Evolutionary conservation across 306 rosid genomes (phyloP).

Genomic region (Acmispon strigosus): DNA sequence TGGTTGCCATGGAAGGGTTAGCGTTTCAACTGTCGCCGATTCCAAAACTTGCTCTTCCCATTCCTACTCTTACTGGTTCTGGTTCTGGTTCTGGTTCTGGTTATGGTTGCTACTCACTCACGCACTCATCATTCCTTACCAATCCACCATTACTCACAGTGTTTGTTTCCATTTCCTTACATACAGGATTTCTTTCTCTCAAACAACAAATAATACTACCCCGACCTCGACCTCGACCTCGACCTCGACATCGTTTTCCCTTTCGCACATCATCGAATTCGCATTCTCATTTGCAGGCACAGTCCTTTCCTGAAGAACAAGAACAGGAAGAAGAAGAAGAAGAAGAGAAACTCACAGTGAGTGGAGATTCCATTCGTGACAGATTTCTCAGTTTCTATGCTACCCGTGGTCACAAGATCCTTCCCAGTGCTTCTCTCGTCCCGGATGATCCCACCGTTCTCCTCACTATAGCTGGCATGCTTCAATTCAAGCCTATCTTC

Average conservation of each 20-base stretch:
- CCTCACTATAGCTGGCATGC: slow-evolving; percentile 96
- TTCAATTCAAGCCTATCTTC: slow-evolving; percentile 89
- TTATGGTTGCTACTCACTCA: too few relatives aligned
- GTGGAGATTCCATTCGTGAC: slow-evolving; percentile 71
- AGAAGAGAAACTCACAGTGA: not conserved
- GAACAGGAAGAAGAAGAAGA: not conserved
- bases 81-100: too few relatives aligned
- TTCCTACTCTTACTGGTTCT: not conserved
- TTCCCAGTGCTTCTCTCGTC: slow-evolving; percentile 87
- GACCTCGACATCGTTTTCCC: slow-evolving; percentile 27
- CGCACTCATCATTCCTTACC: too few relatives aligned
- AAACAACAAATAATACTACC: not conserved
- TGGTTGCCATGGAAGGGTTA: slow-evolving; percentile 1
- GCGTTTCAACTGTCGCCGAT: slow-evolving; percentile 5
- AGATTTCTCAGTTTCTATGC: slow-evolving; percentile 71
- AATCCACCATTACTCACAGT: too few relatives aligned
- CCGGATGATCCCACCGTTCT: slow-evolving; percentile 93
- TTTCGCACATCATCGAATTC: slow-evolving; percentile 27
- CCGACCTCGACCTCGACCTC: not conserved
- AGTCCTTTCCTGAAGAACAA: slow-evolving; percentile 30
- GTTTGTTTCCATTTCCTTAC: too few relatives aligned
- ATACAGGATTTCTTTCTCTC: slow-evolving; percentile 2
- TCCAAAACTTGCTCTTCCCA: not conserved
- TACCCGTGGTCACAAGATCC: slow-evolving; percentile 73
- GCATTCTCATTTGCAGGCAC: slow-evolving; percentile 16